Evolutionary conservation across 129 eudicot genomes (phyloP).

Genomic region (Heracleum sosnowskyi): DNA sequence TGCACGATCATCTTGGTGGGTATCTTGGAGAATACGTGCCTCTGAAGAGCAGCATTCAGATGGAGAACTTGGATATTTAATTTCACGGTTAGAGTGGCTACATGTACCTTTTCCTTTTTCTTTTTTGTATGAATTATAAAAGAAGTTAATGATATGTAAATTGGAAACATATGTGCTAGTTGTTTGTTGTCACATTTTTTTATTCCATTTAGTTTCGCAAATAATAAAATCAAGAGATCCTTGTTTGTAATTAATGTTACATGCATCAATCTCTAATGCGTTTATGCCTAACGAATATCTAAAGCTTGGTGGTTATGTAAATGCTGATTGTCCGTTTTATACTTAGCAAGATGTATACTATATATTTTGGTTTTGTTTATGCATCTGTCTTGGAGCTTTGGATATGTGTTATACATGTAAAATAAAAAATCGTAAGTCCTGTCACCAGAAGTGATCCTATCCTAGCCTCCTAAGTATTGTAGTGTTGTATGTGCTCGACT

Average conservation of each 20-base stretch:
- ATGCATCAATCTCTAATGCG: neutral
- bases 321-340: neutral
- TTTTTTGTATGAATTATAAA: constrained; percentile 8
- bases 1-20: constrained; percentile 85
- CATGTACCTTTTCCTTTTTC: neutral
- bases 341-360: too few species aligned
- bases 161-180: constrained; percentile 7
- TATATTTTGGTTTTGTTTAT: neutral
- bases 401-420: neutral
- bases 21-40: constrained; percentile 95
- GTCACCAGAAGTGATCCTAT: neutral
- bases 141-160: constrained; percentile 17
- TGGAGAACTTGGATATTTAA: constrained; percentile 71
- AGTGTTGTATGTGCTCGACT: neutral
- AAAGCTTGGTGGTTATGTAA: neutral
- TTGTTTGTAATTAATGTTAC: constrained; percentile 5
- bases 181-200: constrained; percentile 7
- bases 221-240: constrained; percentile 10
- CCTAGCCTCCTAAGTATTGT: neutral
- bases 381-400: neutral
- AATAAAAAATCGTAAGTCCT: too few species aligned
- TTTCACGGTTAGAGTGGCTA: constrained; percentile 11
- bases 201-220: neutral
- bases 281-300: neutral
- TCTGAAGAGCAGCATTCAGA: constrained; percentile 88